Evolutionary conservation across 129 eudicot species (phyloP), one percentile per base, ranked within the genome.

Genomic region (Centella asiatica): DNA sequence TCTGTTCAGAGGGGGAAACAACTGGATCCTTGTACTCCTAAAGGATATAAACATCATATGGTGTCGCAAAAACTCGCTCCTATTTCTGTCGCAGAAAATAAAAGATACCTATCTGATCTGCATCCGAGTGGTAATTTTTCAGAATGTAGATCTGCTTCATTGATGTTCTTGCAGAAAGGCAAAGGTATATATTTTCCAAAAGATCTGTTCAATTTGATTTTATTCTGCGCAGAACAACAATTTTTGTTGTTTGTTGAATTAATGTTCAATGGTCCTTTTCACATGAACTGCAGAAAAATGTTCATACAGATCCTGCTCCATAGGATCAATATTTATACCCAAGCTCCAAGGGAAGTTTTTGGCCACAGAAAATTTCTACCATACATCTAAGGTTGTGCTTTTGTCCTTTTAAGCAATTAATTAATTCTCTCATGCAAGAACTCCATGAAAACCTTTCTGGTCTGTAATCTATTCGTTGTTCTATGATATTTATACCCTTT

Each of bases 291-390:
- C 83, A 90, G 98, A 81, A 60, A 63, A 66, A 24, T 90, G 98
- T 45, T 64, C 82, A 25, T 74, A 83, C 59, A 73, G 56, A 4
- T 74, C 63, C 65, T 90, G 98, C 74, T 70, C 51, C 58, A 73
- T 87, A 47, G 95, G 94, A 53, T 82, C 98, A 44, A 77, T 85
- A 24, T 90, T 73, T 54, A 81, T 87, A 26, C 98, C 98, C 7
- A 87, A 73, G 66, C 94, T 92, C 56, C 70, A 74, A 50, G 98
- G 95, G 1, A 84, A 84, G 14, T 84, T 90, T 71, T 77, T 90
- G 82, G 98, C 98, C 4, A 90, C 95, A 7, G 97, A 90, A 73
- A 90, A 90, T 79, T 90, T 90, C 85, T 90, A 78, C 76, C 79
- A 87, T 74, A 90, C 98, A 33, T 86, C 98, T 46, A 85, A 86